These are phyloP conservation scores for Naematelia encephala DNA, from an alignment of 768 basidiomycete genomes.

Conservation along the genomic window DNA sequence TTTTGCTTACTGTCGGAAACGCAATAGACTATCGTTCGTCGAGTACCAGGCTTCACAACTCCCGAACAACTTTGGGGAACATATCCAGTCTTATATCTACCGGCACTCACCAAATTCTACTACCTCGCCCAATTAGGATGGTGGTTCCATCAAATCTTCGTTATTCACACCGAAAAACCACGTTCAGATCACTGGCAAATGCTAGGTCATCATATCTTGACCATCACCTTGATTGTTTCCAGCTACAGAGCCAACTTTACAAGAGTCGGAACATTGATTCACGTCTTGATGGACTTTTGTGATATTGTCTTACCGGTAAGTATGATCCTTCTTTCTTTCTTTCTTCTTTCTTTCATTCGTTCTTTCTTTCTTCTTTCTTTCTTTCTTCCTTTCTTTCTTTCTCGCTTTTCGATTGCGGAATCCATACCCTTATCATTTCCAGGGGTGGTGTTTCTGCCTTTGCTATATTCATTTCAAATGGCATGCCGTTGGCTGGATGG, in stretches of 20 bases:
- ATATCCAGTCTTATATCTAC: slow-evolving; percentile 78
- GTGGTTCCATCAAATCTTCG: slow-evolving; percentile 85
- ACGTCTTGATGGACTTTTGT: slow-evolving; percentile 89
- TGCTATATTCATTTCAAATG: too few relatives aligned
- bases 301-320: slow-evolving; percentile 89
- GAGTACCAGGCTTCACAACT: slow-evolving; percentile 63
- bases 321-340: slow-evolving; percentile 22
- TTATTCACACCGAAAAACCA: slow-evolving; percentile 86
- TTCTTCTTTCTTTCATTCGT: background rate
- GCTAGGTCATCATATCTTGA: slow-evolving; percentile 93
- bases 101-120: slow-evolving; percentile 82
- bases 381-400: slow-evolving; percentile 3
- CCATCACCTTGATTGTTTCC: slow-evolving; percentile 67
- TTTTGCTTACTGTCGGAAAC: background rate
- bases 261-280: slow-evolving; percentile 80
- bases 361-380: background rate
- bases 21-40: slow-evolving; percentile 71
- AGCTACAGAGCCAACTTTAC: slow-evolving; percentile 84
- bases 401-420: too few relatives aligned
- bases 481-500: too few relatives aligned
- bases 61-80: slow-evolving; percentile 68
- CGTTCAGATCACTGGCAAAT: slow-evolving; percentile 93
- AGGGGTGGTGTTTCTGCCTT: background rate
- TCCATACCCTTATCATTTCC: background rate
- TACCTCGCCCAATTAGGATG: slow-evolving; percentile 82